Conservation (phyloP, 805 yeast species). For the Cyberlindnera euphorbiae region DNA sequence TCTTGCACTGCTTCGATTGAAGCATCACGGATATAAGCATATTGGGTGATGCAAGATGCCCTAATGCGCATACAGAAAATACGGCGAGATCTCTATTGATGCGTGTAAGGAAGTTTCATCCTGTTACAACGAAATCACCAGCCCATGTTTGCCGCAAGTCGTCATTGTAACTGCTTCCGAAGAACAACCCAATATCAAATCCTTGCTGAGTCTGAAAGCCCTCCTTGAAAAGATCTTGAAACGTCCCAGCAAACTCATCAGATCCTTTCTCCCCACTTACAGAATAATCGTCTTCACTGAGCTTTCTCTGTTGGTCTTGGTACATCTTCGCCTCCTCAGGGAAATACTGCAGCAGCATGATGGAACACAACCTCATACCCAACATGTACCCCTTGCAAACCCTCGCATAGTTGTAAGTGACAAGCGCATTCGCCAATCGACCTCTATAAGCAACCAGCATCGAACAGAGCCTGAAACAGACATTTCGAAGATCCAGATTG, state of each 20-base stretch:
- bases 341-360: background rate
- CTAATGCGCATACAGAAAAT: background rate
- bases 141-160: conserved; percentile 2
- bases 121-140: background rate
- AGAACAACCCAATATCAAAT: conserved; percentile 5
- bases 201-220: conserved; percentile 3
- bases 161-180: conserved; percentile 4
- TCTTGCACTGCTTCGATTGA: too few species aligned
- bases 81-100: too few species aligned
- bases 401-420: conserved; percentile 1
- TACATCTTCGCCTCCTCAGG: too few species aligned
- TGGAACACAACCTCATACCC: conserved; percentile 1
- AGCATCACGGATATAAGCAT: too few species aligned
- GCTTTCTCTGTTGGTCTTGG: too few species aligned
- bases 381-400: conserved; percentile 1
- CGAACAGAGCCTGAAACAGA: background rate
- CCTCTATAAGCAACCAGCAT: background rate
- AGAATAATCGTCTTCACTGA: too few species aligned
- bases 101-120: too few species aligned
- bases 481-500: background rate
- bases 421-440: background rate
- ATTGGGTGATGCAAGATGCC: too few species aligned
- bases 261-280: too few species aligned
- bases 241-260: too few species aligned
- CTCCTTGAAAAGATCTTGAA: conserved; percentile 4